phyloP scores from a whole-genome alignment of 495 filamentous ascomycete genomes.

The Hyaloscypha bicolor region DNA sequence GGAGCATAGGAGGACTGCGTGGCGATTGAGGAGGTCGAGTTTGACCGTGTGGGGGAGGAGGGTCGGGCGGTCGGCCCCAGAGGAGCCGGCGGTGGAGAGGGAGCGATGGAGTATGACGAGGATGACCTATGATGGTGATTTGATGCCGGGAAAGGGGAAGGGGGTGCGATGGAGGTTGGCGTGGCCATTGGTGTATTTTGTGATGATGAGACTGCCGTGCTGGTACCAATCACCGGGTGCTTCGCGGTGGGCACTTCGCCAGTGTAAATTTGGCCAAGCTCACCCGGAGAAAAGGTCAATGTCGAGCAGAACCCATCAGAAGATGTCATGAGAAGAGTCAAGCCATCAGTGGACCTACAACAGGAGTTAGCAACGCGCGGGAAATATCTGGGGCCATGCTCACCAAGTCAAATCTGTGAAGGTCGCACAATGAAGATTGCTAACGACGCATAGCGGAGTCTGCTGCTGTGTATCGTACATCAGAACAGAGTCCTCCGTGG shows the following conservation, averaged over 20 bases:
- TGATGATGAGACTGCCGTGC: conserved; percentile 36
- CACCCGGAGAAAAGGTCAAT: conserved; percentile 78
- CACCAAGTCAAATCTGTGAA: conserved; percentile 98
- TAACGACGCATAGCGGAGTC: conserved; percentile 88
- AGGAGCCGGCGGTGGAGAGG: conserved; percentile 53
- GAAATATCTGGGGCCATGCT: conserved; percentile 31
- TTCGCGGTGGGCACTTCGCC: conserved; percentile 61
- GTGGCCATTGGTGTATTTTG: conserved; percentile 67
- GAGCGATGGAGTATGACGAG: conserved; percentile 47
- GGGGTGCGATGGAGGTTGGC: conserved; percentile 63
- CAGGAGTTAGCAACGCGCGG: neutral
- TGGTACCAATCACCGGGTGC: conserved; percentile 46
- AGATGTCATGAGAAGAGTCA: conserved; percentile 91
- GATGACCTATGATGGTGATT: conserved; percentile 43
- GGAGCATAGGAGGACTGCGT: conserved; percentile 51
- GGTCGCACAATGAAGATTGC: conserved; percentile 94
- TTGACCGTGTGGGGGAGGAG: conserved; percentile 77
- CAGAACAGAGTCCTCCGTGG: conserved; percentile 94
- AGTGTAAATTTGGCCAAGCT: conserved; percentile 85
- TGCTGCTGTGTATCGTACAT: conserved; percentile 98
- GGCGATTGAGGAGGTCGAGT: conserved; percentile 81
- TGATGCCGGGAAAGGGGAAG: conserved; percentile 51
- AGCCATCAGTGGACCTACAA: conserved; percentile 84
- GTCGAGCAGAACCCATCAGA: conserved; percentile 98
- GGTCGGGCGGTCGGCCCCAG: conserved; percentile 49